Conservation (phyloP, 176 grass and related monocot genomes). For the Alloteropsis semialata region DNA sequence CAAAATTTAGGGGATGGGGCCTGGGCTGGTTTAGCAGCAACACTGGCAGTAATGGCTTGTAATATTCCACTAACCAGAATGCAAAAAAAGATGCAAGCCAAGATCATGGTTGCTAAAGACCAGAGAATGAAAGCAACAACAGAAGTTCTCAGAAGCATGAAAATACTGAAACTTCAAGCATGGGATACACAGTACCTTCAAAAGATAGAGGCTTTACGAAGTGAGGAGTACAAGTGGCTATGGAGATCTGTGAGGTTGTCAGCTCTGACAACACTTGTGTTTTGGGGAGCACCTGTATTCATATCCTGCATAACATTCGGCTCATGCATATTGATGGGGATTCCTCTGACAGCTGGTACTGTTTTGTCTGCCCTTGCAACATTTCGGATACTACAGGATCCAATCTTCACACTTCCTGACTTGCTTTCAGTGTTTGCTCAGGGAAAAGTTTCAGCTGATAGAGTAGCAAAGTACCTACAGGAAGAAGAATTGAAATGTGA, state of each 20-base stretch:
- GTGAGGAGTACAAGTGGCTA: constrained; percentile 69
- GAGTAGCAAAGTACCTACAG: constrained; percentile 80
- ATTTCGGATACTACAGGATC: constrained; percentile 92
- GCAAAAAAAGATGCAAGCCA: constrained; percentile 72
- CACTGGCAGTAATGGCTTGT: constrained; percentile 71
- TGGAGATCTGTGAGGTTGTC: constrained; percentile 61
- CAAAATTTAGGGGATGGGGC: constrained; percentile 76
- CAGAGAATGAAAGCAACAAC: constrained; percentile 89
- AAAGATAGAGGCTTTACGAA: constrained; percentile 72
- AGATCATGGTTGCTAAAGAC: constrained; percentile 93
- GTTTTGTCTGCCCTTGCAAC: constrained; percentile 97
- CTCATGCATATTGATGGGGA: constrained; percentile 78
- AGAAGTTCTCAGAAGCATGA: constrained; percentile 93
- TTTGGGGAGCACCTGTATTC: constrained; percentile 80
- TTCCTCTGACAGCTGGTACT: constrained; percentile 87
- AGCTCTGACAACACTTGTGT: constrained; percentile 69
- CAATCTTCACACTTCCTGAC: constrained; percentile 89
- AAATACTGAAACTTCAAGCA: constrained; percentile 95
- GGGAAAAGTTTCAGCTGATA: constrained; percentile 94
- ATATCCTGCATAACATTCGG: constrained; percentile 90
- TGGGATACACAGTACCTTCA: constrained; percentile 87
- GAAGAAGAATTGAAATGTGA: constrained; percentile 81
- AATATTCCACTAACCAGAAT: constrained; percentile 87
- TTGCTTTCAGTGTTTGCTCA: constrained; percentile 91
- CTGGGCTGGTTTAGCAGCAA: constrained; percentile 84